These are phyloP conservation scores for Inonotus hispidus DNA, from an alignment of 1,284 basidiomycete species.

Conservation along the genomic window DNA sequence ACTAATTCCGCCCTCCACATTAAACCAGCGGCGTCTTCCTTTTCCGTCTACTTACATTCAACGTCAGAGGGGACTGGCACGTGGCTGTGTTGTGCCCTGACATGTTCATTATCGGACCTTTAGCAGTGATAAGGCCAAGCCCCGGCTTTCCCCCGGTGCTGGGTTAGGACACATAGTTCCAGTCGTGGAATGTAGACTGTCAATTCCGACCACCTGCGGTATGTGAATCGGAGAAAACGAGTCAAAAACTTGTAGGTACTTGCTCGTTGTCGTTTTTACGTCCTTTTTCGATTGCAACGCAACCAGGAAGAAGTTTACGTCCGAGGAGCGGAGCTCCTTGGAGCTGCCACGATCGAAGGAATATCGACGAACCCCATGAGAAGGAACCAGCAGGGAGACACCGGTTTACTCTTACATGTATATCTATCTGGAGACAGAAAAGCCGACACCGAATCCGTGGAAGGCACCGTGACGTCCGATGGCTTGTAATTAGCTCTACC, in stretches of 20 bases:
- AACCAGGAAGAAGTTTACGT: neutral
- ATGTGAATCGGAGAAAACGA: neutral
- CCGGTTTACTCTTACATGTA: no score
- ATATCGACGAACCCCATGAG: neutral
- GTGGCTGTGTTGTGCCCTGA: no score
- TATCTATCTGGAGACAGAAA: no score
- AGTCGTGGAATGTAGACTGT: no score
- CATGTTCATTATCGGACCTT: no score
- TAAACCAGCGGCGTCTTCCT: no score
- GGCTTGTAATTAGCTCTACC: neutral
- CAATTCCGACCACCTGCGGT: neutral
- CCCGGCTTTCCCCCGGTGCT: no score
- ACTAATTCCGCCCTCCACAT: no score
- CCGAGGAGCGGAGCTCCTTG: neutral
- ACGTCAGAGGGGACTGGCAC: no score
- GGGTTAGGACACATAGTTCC: neutral
- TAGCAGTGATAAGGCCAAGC: no score
- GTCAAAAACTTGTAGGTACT: neutral
- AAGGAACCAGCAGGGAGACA: neutral
- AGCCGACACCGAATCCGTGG: neutral
- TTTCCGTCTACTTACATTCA: no score
- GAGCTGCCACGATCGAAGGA: neutral
- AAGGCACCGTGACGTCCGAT: neutral
- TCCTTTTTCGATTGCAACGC: neutral
- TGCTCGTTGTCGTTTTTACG: neutral